Evolutionary conservation across 805 yeast species (phyloP).

Genomic region (Trichomonascus vanleenenianus): DNA sequence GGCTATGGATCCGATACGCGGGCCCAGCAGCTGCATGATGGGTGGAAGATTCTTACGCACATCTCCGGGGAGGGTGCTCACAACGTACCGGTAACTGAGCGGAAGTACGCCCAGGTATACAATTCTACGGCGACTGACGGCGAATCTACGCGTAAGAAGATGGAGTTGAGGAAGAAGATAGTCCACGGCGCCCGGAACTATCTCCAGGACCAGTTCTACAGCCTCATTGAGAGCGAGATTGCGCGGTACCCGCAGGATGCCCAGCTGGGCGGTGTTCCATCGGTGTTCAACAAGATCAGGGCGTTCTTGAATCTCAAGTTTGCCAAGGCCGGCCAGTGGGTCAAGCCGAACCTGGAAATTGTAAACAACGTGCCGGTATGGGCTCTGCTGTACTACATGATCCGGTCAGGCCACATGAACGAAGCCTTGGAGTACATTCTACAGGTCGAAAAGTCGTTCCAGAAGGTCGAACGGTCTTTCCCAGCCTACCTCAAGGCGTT

Average conservation of each 20-base stretch:
- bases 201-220: conserved; percentile 71
- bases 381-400: conserved; percentile 79
- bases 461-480: conserved; percentile 78
- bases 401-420: conserved; percentile 72
- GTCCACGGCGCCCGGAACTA: conserved; percentile 48
- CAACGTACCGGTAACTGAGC: conserved; percentile 18
- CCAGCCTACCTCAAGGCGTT: conserved; percentile 71
- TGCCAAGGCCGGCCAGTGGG: conserved; percentile 40
- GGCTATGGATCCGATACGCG: conserved; percentile 46
- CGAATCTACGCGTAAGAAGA: conserved; percentile 22
- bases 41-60: conserved; percentile 59
- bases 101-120: conserved; percentile 29
- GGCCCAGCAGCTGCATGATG: conserved; percentile 64
- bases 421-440: conserved; percentile 70
- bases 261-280: conserved; percentile 58
- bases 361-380: conserved; percentile 88
- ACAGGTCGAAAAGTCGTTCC: conserved; percentile 61
- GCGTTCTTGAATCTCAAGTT: conserved; percentile 48
- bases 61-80: conserved; percentile 30
- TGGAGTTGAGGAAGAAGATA: conserved; percentile 34
- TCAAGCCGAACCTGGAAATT: conserved; percentile 45
- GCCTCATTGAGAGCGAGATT: conserved; percentile 59
- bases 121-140: conserved; percentile 21
- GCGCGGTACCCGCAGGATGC: conserved; percentile 42
- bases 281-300: conserved; percentile 62